These are phyloP conservation scores for Tolypocladium tropicale DNA, from an alignment of 2,329 filamentous ascomycete genomes.

Conservation along the genomic window DNA sequence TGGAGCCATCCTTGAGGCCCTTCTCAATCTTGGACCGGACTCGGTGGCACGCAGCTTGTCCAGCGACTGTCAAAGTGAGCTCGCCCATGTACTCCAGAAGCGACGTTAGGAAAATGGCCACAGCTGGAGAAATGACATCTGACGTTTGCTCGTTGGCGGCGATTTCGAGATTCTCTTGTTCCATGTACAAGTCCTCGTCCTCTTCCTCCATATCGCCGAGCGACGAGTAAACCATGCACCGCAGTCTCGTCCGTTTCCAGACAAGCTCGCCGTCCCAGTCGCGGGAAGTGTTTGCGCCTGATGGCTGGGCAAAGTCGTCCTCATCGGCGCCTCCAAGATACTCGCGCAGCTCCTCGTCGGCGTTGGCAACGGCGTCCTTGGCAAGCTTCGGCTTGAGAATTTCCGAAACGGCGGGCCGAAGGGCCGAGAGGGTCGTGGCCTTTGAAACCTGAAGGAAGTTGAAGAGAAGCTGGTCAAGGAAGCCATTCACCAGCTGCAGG, in stretches of 20 bases:
- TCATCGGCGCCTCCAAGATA: slow-evolving; percentile 74
- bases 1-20: slow-evolving; percentile 42
- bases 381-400: slow-evolving; percentile 85
- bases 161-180: slow-evolving; percentile 62
- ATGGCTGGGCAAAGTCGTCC: slow-evolving; percentile 54
- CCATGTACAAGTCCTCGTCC: slow-evolving; percentile 83
- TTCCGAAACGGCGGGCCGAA: slow-evolving; percentile 75
- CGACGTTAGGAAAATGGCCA: slow-evolving; percentile 91
- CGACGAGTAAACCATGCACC: slow-evolving; percentile 97
- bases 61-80: slow-evolving; percentile 77
- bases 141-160: slow-evolving; percentile 46
- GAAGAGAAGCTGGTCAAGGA: slow-evolving; percentile 88
- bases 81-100: slow-evolving; percentile 92
- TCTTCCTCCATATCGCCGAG: slow-evolving; percentile 96
- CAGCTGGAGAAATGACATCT: slow-evolving; percentile 73
- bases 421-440: slow-evolving; percentile 62
- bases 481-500: slow-evolving; percentile 73
- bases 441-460: slow-evolving; percentile 74
- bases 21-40: slow-evolving; percentile 49
- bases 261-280: slow-evolving; percentile 86
- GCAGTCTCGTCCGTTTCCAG: slow-evolving; percentile 85
- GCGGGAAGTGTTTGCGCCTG: slow-evolving; percentile 34
- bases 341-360: slow-evolving; percentile 78
- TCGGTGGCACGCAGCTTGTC: slow-evolving; percentile 70
- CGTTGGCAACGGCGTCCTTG: slow-evolving; percentile 70